Evolutionary conservation across 768 basidiomycete species (phyloP), one percentile per base, ranked within the genome.

Genomic region (Lepiota venenata): DNA sequence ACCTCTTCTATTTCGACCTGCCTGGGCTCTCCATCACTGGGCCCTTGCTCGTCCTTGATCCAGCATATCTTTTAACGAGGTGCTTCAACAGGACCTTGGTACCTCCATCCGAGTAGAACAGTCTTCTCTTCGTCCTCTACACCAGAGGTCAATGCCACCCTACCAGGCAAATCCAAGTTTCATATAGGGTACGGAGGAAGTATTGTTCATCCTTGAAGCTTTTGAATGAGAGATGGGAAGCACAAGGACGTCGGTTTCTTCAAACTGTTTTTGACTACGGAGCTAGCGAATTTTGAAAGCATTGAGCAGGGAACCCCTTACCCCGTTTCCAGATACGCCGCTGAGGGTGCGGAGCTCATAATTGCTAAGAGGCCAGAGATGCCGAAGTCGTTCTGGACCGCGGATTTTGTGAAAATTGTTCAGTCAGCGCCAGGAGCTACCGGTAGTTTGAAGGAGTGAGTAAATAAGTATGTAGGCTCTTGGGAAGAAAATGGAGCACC

Each of bases 1-100:
- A 72, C 22, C 63, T 74, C 4, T 74, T 75, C 58, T 71, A 74
- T 50, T 78, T 77, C 48, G 76, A 77, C 44, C 71, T 71, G 8
- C 66, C 61, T 15, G 69, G 70, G 47, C 55, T 74, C 38, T 63
- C 64, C 1, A 72, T 77, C 44, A 57, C 69, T 72, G 45, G 54
- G 69, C 56, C 32, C 32, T 32, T 11, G 32, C 32, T 11, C 10
- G 9, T 32, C 10, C 10, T 3, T 9, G 32, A 32, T 32, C 32
- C 32, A 4, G 2, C 10, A 9, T 32, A 9, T 32, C 9, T 9
- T 32, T 32, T 2, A 32, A 32, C 8, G 32, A 32, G 32, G 32
- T 3, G 8, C 9, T 36, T 35, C 11, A 21, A 29, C 41, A 56
- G 36, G 25, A 25, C 25, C 25, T 12, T 47, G 63, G 71, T 71